Conservation (phyloP, 805 yeast species). For the Hanseniaspora lachancei region DNA sequence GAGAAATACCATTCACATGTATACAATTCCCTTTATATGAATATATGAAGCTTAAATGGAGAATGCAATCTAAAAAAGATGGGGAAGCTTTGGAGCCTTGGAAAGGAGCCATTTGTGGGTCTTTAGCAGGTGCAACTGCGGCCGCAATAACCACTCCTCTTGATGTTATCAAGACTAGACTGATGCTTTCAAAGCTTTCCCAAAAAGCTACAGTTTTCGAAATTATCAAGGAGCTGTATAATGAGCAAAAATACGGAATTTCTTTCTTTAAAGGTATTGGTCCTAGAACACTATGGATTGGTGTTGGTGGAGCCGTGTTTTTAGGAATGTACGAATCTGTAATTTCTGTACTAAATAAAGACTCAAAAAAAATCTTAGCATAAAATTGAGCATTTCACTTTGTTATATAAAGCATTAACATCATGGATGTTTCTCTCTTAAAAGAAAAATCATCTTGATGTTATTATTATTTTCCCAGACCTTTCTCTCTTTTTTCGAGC, state of each 20-base stretch:
- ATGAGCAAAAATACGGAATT: slow-evolving; percentile 52
- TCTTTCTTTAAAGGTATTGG: slow-evolving; percentile 79
- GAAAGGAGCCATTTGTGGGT: slow-evolving; percentile 76
- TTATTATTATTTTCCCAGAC: slow-evolving; percentile 28
- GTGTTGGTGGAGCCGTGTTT: slow-evolving; percentile 97
- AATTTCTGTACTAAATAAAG: slow-evolving; percentile 24
- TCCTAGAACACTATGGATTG: slow-evolving; percentile 93
- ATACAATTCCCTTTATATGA: slow-evolving; percentile 94
- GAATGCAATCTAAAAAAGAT: slow-evolving; percentile 27
- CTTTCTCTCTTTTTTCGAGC: slow-evolving; percentile 43
- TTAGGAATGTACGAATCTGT: slow-evolving; percentile 83
- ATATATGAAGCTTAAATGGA: slow-evolving; percentile 50
- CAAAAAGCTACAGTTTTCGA: slow-evolving; percentile 31
- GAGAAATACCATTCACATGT: slow-evolving; percentile 94
- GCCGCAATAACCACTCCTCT: slow-evolving; percentile 73
- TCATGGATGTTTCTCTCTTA: no score
- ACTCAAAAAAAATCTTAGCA: background rate
- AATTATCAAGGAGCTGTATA: slow-evolving; percentile 40
- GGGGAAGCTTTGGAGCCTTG: slow-evolving; percentile 40
- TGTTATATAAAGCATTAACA: no score
- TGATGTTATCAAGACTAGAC: slow-evolving; percentile 67
- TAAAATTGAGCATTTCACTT: background rate
- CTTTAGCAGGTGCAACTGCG: slow-evolving; percentile 69
- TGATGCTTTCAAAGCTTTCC: slow-evolving; percentile 53
- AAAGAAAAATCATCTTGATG: slow-evolving; percentile 2